Conservation (phyloP, 257 asterid genomes). For the Solanum sitiens region DNA sequence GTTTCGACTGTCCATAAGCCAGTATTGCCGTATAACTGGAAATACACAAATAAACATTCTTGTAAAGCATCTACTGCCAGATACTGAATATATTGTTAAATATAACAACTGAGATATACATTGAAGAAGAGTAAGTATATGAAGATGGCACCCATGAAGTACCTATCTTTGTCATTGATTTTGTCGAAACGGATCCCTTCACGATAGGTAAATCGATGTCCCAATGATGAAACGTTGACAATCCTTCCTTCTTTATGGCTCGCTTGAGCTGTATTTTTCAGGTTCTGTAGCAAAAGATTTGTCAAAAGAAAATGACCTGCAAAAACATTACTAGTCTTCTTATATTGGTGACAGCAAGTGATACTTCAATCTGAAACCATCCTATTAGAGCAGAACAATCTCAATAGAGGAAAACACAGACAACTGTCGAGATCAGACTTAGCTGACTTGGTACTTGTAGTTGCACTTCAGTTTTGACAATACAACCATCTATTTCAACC, state of each 20-base stretch:
- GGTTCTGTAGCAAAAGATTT: slow-evolving; percentile 25
- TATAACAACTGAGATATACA: not conserved
- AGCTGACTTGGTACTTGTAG: not conserved
- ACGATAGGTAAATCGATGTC: slow-evolving; percentile 8
- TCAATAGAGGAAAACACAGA: not conserved
- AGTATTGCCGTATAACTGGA: slow-evolving; percentile 34
- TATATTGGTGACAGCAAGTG: not conserved
- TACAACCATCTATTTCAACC: not conserved
- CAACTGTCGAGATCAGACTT: not conserved
- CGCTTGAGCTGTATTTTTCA: slow-evolving; percentile 21
- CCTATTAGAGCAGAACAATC: not conserved
- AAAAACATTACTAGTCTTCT: not conserved
- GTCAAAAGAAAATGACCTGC: slow-evolving; percentile 45
- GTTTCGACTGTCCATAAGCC: slow-evolving; percentile 68
- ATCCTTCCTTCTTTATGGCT: slow-evolving; percentile 34
- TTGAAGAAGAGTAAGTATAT: not conserved
- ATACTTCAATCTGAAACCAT: not conserved
- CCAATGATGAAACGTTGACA: slow-evolving; percentile 26
- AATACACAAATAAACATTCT: not conserved
- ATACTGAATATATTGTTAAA: not conserved
- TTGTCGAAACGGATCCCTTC: slow-evolving; percentile 32
- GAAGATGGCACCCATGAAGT: not conserved
- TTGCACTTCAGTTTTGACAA: not conserved
- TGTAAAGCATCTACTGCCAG: not conserved
- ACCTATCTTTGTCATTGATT: slow-evolving; percentile 28